Base-by-base conservation (phyloP, 306 rosid species). In the Acacia acuminata region DNA sequence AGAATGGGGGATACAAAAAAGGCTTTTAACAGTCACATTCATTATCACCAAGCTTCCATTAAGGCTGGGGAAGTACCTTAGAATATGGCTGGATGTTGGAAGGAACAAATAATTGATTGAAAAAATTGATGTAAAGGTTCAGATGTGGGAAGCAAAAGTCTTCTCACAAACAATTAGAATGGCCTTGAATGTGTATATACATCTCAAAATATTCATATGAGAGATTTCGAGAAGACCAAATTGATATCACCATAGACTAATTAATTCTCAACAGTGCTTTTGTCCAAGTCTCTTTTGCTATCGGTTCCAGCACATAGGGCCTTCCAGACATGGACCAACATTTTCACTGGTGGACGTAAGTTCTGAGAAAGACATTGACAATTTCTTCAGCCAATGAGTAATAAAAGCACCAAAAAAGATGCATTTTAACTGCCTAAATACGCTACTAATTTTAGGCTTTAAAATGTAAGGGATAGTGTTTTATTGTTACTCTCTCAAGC, bases 241-340 rank as follows among this genome's bases (percentile, higher is more conserved):
- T 25, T 19, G 12, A 11, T 8, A 55, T 55, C 34, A 61, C 36
- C 67, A 61, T 5, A 25, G 12, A 25, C 36, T 24, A 61, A 25
- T 27, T 61, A 61, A 12, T 25, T 61, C 67, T 25, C 67, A 25
- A 11, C 16, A 25, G 36, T 25, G 8, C 67, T 12, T 25, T 24
- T 25, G 67, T 61, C 67, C 67, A 61, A 61, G 67, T 16, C 34
- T 61, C 67, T 25, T 25, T 25, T 13, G 68, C 80, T 66, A 70
- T 74, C 90, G 47, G 89, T 89, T 68, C 97, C 91, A 14, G 89
- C 86, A 83, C 98, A 89, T 72, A 93, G 79, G 79, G 92, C 97
- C 94, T 93, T 93, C 99, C 99, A 96, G 75, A 96, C 91, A 78
- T 90, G 97, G 47, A 90, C 91, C 85, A 96, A 77, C 89, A 91